Evolutionary conservation across 371 early-diverging fungal species (phyloP).

Genomic region (Syncephalastrum racemosum): DNA sequence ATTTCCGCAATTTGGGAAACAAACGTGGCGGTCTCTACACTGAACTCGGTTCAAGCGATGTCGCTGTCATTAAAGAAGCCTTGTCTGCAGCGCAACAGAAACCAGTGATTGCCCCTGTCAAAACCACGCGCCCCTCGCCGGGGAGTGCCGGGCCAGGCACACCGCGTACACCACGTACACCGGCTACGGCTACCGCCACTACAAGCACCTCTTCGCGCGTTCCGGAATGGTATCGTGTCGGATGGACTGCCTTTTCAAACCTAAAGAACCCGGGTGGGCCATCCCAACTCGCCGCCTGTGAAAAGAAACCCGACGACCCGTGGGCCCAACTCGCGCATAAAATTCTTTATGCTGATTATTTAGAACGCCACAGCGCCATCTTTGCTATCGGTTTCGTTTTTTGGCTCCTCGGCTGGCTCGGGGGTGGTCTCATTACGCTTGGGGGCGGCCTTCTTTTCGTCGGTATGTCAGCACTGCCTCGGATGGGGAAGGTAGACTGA

Average conservation of each 20-base stretch:
- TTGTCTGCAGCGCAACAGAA: constrained; percentile 37
- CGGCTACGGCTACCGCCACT: constrained; percentile 1
- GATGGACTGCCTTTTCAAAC: constrained; percentile 39
- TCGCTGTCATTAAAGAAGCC: constrained; percentile 23
- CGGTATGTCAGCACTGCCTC: constrained; percentile 26
- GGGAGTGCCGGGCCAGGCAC: constrained; percentile 7
- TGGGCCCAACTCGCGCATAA: constrained; percentile 18
- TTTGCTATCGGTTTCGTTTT: constrained; percentile 34
- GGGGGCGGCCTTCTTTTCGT: constrained; percentile 49
- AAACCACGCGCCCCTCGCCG: constrained; percentile 7
- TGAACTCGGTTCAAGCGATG: constrained; percentile 37
- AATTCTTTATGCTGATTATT: constrained; percentile 26
- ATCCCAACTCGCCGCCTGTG: constrained; percentile 24
- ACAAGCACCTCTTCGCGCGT: constrained; percentile 16
- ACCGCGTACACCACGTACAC: constrained; percentile 22
- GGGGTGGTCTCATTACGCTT: constrained; percentile 54
- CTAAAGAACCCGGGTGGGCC: constrained; percentile 34
- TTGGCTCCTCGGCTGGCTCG: constrained; percentile 45
- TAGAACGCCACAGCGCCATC: constrained; percentile 32
- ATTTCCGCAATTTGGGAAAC: constrained; percentile 20
- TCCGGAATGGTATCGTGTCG: constrained; percentile 42
- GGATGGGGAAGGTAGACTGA: too few species aligned
- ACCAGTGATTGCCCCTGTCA: constrained; percentile 19
- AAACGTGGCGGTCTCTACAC: constrained; percentile 29
- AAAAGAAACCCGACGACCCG: constrained; percentile 21